These are phyloP conservation scores for Alternaria rosae DNA, from an alignment of 2,329 filamentous ascomycete genomes.

Conservation along the genomic window DNA sequence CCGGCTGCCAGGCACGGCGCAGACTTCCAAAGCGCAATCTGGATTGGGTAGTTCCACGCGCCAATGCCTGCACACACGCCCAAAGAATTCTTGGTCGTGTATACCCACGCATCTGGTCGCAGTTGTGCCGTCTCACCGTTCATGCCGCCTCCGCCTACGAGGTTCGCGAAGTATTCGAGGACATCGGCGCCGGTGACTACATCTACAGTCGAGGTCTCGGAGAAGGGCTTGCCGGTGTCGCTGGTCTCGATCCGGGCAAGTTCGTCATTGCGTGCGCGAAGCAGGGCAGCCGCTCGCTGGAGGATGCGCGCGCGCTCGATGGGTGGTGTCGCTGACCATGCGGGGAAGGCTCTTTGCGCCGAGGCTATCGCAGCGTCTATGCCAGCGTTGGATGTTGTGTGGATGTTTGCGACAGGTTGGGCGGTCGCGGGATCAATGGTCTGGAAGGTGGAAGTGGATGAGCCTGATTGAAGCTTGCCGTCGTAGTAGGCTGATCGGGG, in stretches of 20 bases:
- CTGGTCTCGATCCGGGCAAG: slow-evolving; percentile 81
- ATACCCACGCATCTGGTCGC: slow-evolving; percentile 79
- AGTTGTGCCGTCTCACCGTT: slow-evolving; percentile 82
- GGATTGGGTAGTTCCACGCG: slow-evolving; percentile 91
- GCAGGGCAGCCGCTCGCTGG: slow-evolving; percentile 74
- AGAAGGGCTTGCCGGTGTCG: slow-evolving; percentile 86
- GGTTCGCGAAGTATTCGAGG: slow-evolving; percentile 83
- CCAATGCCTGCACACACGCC: slow-evolving; percentile 88
- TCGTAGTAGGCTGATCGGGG: slow-evolving; percentile 76
- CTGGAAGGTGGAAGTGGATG: slow-evolving; percentile 69
- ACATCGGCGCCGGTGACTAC: slow-evolving; percentile 84
- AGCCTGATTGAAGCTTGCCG: slow-evolving; percentile 70
- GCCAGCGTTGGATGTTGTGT: slow-evolving; percentile 70
- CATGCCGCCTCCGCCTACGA: slow-evolving; percentile 77
- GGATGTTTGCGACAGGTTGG: slow-evolving; percentile 72
- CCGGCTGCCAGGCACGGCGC: slow-evolving; percentile 84
- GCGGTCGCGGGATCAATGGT: slow-evolving; percentile 78
- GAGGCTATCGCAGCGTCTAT: slow-evolving; percentile 76
- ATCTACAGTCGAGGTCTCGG: slow-evolving; percentile 85
- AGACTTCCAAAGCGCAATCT: slow-evolving; percentile 90
- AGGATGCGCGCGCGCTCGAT: slow-evolving; percentile 79
- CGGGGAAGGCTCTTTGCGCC: slow-evolving; percentile 73
- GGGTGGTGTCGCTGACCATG: slow-evolving; percentile 79
- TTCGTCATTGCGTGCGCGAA: slow-evolving; percentile 79
- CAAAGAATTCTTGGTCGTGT: slow-evolving; percentile 80